phyloP scores from a whole-genome alignment of 257 asterid genomes.

The Nicotiana obtusifolia region DNA sequence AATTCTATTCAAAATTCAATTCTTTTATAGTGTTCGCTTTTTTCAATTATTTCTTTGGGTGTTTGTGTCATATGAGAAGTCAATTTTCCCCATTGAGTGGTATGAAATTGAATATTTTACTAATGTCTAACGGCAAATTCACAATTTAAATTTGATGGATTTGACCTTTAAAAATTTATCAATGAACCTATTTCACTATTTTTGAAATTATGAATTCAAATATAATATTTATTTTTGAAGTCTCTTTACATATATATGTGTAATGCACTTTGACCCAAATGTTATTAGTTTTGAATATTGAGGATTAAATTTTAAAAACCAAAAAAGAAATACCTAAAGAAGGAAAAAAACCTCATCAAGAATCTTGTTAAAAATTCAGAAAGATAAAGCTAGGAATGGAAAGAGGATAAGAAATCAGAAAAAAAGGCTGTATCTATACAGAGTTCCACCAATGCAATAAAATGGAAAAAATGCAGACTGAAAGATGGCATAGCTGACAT shows the following conservation, averaged over 20 bases:
- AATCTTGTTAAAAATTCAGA: neutral
- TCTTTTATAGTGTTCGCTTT: neutral
- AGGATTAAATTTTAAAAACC: neutral
- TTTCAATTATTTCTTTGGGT: neutral
- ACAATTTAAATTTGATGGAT: too few relatives aligned
- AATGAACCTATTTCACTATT: too few relatives aligned
- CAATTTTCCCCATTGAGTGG: neutral
- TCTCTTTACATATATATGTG: too few relatives aligned
- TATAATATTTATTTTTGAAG: too few relatives aligned
- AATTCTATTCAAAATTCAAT: neutral
- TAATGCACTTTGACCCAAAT: too few relatives aligned
- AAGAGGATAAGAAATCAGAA: neutral
- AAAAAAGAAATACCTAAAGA: neutral
- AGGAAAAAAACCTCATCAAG: neutral
- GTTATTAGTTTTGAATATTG: neutral
- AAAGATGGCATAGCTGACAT: constrained; percentile 14
- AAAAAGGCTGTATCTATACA: neutral
- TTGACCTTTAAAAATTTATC: too few relatives aligned
- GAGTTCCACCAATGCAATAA: neutral
- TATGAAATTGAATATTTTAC: too few relatives aligned
- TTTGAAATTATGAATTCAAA: too few relatives aligned
- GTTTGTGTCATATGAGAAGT: neutral
- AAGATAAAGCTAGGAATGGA: neutral
- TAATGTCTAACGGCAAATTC: too few relatives aligned
- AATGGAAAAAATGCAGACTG: neutral